A percentile compares a stretch with the other conserved stretches of the same genome.
These are phyloP conservation scores for Uronychia setigera DNA, from an alignment of 73 alveolate genomes.

Conservation along the genomic window DNA sequence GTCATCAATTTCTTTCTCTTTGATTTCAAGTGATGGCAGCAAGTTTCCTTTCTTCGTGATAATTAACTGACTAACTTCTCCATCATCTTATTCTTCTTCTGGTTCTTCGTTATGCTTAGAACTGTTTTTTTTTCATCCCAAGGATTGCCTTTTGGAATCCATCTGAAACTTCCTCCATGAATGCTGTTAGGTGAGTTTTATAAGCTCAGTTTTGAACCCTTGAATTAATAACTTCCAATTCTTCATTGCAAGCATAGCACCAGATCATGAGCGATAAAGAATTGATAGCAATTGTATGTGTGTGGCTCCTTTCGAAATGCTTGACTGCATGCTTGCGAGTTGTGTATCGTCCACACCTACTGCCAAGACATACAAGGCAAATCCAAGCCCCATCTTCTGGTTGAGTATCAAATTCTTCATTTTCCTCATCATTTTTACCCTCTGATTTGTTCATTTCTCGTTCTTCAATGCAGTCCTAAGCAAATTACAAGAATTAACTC, in stretches of 20 bases:
- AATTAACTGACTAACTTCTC: neutral
- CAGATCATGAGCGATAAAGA: conserved; percentile 30
- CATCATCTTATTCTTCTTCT: neutral
- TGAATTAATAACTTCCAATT: conserved; percentile 7
- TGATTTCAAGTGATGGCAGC: neutral
- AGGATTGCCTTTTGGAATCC: neutral
- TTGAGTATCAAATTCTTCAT: conserved; percentile 3
- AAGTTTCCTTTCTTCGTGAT: neutral
- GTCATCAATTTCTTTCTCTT: conserved; percentile 30
- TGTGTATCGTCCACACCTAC: conserved; percentile 51
- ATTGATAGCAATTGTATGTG: conserved; percentile 35
- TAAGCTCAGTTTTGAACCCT: neutral
- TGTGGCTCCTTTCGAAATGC: conserved; percentile 24
- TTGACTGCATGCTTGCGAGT: conserved; percentile 46
- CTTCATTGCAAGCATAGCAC: conserved; percentile 65
- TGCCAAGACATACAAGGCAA: conserved; percentile 30
- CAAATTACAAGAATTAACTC: neutral
- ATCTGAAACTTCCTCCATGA: neutral
- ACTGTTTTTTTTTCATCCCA: neutral
- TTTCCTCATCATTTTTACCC: neutral
- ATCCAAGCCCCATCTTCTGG: conserved; percentile 37
- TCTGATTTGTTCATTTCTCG: neutral
- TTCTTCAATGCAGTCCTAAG: neutral
- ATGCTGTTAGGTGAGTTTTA: neutral
- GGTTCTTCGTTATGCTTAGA: neutral